phyloP scores from a whole-genome alignment of 139 green algal species.

The Eudorina sp. region DNA sequence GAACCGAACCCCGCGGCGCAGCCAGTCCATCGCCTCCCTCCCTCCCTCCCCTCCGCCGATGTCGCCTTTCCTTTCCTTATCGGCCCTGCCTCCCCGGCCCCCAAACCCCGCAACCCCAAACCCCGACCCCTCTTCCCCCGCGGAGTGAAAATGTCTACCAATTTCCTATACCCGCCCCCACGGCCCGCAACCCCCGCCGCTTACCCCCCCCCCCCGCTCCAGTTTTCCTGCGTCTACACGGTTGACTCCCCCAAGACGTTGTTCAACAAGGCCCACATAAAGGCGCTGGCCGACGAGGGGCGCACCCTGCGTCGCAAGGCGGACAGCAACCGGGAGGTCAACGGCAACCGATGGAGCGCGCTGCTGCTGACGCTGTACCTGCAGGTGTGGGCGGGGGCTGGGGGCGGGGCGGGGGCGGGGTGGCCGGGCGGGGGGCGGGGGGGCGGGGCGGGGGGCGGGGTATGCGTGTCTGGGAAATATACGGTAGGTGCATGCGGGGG shows the following conservation, averaged over 20 bases:
- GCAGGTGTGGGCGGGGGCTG: not conserved
- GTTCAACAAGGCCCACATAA: constrained; percentile 42
- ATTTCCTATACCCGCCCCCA: too few relatives aligned
- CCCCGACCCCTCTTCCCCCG: too few relatives aligned
- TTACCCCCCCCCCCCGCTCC: not conserved
- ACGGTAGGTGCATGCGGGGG: too few relatives aligned
- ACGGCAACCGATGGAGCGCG: constrained; percentile 33
- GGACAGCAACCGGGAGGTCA: constrained; percentile 10
- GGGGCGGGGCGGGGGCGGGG: not conserved
- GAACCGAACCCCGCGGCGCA: too few relatives aligned
- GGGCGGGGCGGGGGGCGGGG: not conserved
- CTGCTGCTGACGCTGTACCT: constrained; percentile 41
- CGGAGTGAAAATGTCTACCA: too few relatives aligned
- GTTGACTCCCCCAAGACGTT: not conserved
- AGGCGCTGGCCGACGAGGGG: constrained; percentile 1
- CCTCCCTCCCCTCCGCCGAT: not conserved
- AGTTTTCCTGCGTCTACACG: constrained; percentile 31
- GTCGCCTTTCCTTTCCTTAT: too few relatives aligned
- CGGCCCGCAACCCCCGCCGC: not conserved
- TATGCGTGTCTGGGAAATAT: too few relatives aligned
- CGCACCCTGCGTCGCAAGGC: constrained; percentile 2
- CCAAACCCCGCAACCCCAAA: too few relatives aligned
- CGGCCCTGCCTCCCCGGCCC: too few relatives aligned
- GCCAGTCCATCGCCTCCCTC: not conserved
- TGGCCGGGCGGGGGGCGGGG: not conserved